Conservation (phyloP, 495 filamentous ascomycete species). For the Xylaria telfairii region DNA sequence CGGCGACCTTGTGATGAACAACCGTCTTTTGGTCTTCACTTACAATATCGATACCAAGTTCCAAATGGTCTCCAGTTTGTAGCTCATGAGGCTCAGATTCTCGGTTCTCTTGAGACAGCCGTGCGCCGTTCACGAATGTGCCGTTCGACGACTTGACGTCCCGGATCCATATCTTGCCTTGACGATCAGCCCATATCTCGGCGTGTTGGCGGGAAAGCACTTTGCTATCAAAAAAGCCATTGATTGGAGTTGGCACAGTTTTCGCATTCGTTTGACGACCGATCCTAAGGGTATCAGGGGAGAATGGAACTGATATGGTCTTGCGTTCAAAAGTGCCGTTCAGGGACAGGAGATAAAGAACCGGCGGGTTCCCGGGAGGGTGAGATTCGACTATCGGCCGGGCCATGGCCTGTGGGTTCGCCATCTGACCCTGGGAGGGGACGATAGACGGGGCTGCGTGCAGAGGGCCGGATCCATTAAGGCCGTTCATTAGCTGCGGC, state of each 20-base stretch:
- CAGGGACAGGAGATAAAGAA: slow-evolving; percentile 81
- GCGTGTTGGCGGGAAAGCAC: slow-evolving; percentile 96
- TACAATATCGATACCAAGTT: slow-evolving; percentile 97
- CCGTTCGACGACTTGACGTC: slow-evolving; percentile 99
- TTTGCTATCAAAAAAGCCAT: slow-evolving; percentile 98
- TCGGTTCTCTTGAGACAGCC: slow-evolving; percentile 88
- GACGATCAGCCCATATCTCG: slow-evolving; percentile 90
- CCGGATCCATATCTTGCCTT: slow-evolving; percentile 91
- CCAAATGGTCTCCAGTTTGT: slow-evolving; percentile 83
- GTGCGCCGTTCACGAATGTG: slow-evolving; percentile 93
- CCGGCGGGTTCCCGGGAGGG: slow-evolving; percentile 67
- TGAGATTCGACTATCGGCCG: slow-evolving; percentile 60
- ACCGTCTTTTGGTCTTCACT: slow-evolving; percentile 98
- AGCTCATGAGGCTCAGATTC: slow-evolving; percentile 95
- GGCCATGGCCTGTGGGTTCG: slow-evolving; percentile 46
- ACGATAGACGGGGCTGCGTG: slow-evolving; percentile 77
- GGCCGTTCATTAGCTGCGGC: slow-evolving; percentile 55
- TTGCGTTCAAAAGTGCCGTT: slow-evolving; percentile 97
- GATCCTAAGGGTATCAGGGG: slow-evolving; percentile 86
- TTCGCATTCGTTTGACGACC: slow-evolving; percentile 97
- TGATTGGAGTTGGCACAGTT: slow-evolving; percentile 84
- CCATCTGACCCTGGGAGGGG: slow-evolving; percentile 53
- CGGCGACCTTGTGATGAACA: slow-evolving; percentile 96
- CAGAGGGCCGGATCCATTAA: slow-evolving; percentile 70
- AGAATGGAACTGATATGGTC: slow-evolving; percentile 88